Percentiles rank a stretch among this genome's conserved stretches.
phyloP scores from a whole-genome alignment of 2,329 filamentous ascomycete species.

The Diaporthe longicolla region DNA sequence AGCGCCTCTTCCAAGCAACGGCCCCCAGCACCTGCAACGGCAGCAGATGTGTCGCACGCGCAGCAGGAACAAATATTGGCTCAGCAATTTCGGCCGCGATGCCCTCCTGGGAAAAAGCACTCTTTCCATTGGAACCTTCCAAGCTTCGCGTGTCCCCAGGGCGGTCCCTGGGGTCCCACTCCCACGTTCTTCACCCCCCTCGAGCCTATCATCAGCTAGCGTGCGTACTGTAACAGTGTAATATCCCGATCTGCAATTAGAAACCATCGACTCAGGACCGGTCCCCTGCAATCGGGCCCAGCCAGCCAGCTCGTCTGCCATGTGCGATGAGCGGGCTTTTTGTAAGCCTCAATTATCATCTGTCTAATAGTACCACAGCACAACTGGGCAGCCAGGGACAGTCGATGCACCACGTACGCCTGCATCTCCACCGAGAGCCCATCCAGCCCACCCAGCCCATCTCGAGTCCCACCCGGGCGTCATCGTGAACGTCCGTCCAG shows the following conservation, averaged over 20 bases:
- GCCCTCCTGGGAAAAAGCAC: constrained; percentile 15
- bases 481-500: constrained; percentile 13
- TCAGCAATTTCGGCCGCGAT: constrained; percentile 36
- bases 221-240: constrained; percentile 20
- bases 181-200: constrained; percentile 29
- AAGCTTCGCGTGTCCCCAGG: constrained; percentile 6
- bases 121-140: constrained; percentile 17
- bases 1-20: no score
- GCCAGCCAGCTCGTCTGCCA: neutral
- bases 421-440: constrained; percentile 18
- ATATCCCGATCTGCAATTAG: constrained; percentile 37
- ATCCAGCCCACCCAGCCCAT: no score
- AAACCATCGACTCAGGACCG: constrained; percentile 23
- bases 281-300: constrained; percentile 15
- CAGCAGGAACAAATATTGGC: constrained; percentile 19
- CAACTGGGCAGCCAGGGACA: no score
- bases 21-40: no score
- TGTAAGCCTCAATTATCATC: neutral
- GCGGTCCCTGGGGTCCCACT: constrained; percentile 8
- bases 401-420: no score
- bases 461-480: constrained; percentile 2
- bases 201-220: constrained; percentile 15
- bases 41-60: neutral
- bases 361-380: neutral
- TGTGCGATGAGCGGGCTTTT: neutral